Percentiles rank a stretch among this genome's conserved stretches.
phyloP scores from a whole-genome alignment of 1,139 yeast species.

The Candida neerlandica region DNA sequence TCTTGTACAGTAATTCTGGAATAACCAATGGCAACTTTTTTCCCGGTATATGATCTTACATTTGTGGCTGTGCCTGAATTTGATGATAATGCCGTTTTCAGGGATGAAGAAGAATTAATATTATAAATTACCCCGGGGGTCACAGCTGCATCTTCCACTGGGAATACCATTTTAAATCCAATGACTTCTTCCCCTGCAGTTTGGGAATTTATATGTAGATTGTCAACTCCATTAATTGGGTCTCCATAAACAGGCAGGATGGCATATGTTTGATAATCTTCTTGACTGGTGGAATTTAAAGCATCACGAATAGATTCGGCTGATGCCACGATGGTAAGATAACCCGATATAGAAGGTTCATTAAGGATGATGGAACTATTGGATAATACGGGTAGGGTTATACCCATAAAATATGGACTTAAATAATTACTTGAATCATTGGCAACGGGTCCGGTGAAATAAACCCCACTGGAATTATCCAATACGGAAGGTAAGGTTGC shows the following conservation, averaged over 20 bases:
- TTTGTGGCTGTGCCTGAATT: conserved; percentile 53
- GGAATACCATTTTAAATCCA: conserved; percentile 42
- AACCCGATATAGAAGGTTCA: conserved; percentile 68
- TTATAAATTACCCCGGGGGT: conserved; percentile 29
- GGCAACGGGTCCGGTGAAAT: conserved; percentile 61
- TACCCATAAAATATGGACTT: conserved; percentile 50
- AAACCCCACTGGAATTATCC: conserved; percentile 32
- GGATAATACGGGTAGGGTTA: conserved; percentile 71
- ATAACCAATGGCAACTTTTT: conserved; percentile 70
- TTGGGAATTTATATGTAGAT: conserved; percentile 6
- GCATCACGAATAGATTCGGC: conserved; percentile 57
- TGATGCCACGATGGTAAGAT: conserved; percentile 63
- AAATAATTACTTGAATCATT: conserved; percentile 30
- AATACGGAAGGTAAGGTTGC: conserved; percentile 44
- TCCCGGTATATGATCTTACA: conserved; percentile 43
- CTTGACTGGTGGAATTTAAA: conserved; percentile 44
- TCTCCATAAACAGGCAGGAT: conserved; percentile 32
- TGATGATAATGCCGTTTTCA: conserved; percentile 36
- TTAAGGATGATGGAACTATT: conserved; percentile 69
- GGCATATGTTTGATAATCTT: conserved; percentile 38
- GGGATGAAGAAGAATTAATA: conserved; percentile 38
- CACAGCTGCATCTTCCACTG: conserved; percentile 21
- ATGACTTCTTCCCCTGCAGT: conserved; percentile 18
- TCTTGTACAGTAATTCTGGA: conserved; percentile 49
- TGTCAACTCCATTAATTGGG: conserved; percentile 15